Evolutionary conservation across 2,329 filamentous ascomycete genomes (phyloP).

Genomic region (Kalmusia sp.): DNA sequence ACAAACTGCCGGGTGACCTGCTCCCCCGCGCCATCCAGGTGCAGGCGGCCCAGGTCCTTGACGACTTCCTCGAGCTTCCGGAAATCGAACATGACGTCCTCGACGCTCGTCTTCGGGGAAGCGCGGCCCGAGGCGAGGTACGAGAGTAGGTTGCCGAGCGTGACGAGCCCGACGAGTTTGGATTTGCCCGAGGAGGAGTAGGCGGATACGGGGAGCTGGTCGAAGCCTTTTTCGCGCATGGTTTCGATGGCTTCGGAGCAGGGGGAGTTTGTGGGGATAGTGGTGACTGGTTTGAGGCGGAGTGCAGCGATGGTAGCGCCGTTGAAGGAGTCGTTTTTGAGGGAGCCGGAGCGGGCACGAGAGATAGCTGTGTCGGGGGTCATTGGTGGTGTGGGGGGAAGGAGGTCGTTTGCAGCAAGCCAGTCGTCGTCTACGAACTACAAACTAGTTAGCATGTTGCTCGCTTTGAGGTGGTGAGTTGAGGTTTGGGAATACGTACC

Average conservation of each 20-base stretch:
- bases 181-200: slow-evolving; percentile 64
- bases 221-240: slow-evolving; percentile 98
- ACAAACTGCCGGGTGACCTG: slow-evolving; percentile 72
- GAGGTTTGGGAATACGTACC: slow-evolving; percentile 44
- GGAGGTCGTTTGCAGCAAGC: slow-evolving; percentile 94
- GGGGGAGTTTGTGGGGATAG: slow-evolving; percentile 72
- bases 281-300: slow-evolving; percentile 91
- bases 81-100: slow-evolving; percentile 97
- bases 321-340: slow-evolving; percentile 71
- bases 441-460: slow-evolving; percentile 20
- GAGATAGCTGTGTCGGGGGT: slow-evolving; percentile 36
- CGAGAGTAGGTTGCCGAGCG: slow-evolving; percentile 90
- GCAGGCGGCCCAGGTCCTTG: slow-evolving; percentile 68
- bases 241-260: slow-evolving; percentile 93
- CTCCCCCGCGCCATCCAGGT: slow-evolving; percentile 31
- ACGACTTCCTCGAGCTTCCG: slow-evolving; percentile 84
- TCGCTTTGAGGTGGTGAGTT: background rate
- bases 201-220: slow-evolving; percentile 87
- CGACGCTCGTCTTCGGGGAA: slow-evolving; percentile 74
- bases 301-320: slow-evolving; percentile 82
- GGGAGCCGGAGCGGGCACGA: slow-evolving; percentile 49
- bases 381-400: slow-evolving; percentile 65
- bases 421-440: slow-evolving; percentile 97
- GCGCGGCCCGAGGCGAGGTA: slow-evolving; percentile 87
- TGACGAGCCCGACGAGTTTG: slow-evolving; percentile 88